Conservation (phyloP, 805 yeast genomes). For the Monosporozyma aerobia region DNA sequence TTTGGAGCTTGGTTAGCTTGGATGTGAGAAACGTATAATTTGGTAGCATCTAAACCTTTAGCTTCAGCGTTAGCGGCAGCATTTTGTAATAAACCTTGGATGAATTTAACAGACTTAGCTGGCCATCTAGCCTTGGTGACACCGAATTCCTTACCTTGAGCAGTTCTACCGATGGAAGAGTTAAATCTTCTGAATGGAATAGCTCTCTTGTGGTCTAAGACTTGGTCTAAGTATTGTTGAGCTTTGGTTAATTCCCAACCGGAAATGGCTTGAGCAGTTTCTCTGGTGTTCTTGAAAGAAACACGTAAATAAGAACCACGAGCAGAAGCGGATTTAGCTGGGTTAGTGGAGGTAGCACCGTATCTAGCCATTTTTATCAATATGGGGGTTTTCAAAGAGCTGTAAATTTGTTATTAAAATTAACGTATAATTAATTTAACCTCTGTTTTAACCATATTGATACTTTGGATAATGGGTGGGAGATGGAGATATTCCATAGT, state of each 20-base stretch:
- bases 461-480: background rate
- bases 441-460: constrained; percentile 1
- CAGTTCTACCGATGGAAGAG: constrained; percentile 97
- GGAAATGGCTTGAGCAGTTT: constrained; percentile 95
- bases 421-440: background rate
- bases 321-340: constrained; percentile 98
- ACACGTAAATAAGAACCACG: constrained; percentile 99
- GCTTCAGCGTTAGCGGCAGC: constrained; percentile 99
- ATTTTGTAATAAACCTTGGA: constrained; percentile 89
- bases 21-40: constrained; percentile 92
- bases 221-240: constrained; percentile 90
- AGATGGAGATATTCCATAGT: background rate
- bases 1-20: constrained; percentile 99
- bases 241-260: constrained; percentile 98
- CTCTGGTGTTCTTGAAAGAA: constrained; percentile 99
- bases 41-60: constrained; percentile 94
- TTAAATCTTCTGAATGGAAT: constrained; percentile 98
- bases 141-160: constrained; percentile 99
- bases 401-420: background rate
- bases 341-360: constrained; percentile 98
- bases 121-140: constrained; percentile 99
- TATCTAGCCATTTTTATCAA: constrained; percentile 81
- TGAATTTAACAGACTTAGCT: constrained; percentile 92
- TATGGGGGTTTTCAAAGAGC: constrained; percentile 2
- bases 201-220: constrained; percentile 97